These are phyloP conservation scores for Ogataea pini DNA, from an alignment of 805 yeast species.

Conservation along the genomic window DNA sequence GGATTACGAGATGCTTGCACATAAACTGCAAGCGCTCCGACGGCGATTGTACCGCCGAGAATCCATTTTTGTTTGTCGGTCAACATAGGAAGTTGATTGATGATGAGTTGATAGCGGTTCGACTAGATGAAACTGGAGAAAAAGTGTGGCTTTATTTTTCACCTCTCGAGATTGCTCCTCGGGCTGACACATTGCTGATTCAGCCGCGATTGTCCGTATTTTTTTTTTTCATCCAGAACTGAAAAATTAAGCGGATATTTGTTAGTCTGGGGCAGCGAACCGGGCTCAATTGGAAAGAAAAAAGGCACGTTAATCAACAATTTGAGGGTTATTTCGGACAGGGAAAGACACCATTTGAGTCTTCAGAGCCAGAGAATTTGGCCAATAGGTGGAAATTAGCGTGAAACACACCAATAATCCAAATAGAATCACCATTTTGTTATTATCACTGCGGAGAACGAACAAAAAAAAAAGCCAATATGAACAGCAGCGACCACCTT, in stretches of 20 bases:
- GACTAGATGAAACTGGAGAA: neutral
- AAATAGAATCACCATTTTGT: no score
- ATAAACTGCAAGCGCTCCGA: constrained; percentile 29
- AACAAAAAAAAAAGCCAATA: neutral
- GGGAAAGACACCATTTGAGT: neutral
- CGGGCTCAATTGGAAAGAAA: neutral
- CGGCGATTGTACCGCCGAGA: constrained; percentile 29
- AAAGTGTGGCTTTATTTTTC: neutral
- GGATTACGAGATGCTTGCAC: constrained; percentile 30
- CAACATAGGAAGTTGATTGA: constrained; percentile 3
- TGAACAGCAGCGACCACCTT: neutral
- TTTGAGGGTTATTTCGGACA: neutral
- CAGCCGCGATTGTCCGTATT: neutral
- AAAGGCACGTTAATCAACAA: neutral
- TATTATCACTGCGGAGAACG: neutral
- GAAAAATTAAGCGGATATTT: constrained; percentile 2
- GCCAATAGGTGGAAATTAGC: no score
- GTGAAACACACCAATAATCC: no score
- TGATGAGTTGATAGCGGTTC: no score
- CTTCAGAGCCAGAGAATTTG: neutral
- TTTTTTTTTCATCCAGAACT: constrained; percentile 4
- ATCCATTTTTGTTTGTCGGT: constrained; percentile 34
- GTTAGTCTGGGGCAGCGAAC: constrained; percentile 5
- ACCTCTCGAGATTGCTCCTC: neutral
- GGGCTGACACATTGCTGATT: neutral